phyloP scores from a whole-genome alignment of 768 basidiomycete species.

The Rhizopogon sp. region DNA sequence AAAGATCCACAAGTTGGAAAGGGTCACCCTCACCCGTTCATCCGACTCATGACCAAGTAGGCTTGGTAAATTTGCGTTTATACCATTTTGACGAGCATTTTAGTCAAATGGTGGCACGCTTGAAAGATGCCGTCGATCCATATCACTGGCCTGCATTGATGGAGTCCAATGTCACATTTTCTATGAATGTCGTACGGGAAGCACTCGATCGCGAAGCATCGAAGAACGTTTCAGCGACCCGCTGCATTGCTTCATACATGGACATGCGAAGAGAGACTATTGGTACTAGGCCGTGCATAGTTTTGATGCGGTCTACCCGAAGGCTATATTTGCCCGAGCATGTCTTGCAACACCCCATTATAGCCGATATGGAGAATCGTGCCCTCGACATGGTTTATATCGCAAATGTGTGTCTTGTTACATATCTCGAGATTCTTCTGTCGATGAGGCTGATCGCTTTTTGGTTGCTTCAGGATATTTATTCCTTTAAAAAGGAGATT shows the following conservation, averaged over 20 bases:
- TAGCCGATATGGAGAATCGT: conserved; percentile 22
- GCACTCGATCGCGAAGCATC: conserved; percentile 22
- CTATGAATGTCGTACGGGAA: conserved; percentile 18
- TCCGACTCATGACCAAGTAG: conserved; percentile 20
- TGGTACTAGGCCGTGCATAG: conserved; percentile 16
- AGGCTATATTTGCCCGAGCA: conserved; percentile 19
- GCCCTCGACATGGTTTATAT: conserved; percentile 12
- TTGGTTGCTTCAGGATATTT: conserved; percentile 13
- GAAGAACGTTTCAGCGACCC: conserved; percentile 7
- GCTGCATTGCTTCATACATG: conserved; percentile 21
- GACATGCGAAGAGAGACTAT: conserved; percentile 23
- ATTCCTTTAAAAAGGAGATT: conserved; percentile 21
- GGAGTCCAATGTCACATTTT: conserved; percentile 15
- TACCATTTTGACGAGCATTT: neutral
- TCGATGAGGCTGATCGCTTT: neutral
- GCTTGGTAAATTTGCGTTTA: neutral
- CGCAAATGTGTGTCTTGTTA: conserved; percentile 9
- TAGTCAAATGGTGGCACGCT: conserved; percentile 19
- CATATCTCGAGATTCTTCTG: neutral
- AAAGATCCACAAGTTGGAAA: conserved; percentile 10
- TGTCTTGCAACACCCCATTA: conserved; percentile 13
- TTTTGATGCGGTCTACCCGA: conserved; percentile 15
- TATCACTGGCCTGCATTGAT: conserved; percentile 26
- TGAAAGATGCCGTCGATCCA: conserved; percentile 17
- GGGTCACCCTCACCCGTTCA: conserved; percentile 15